Evolutionary conservation across 805 yeast species (phyloP), one percentile per base, ranked within the genome.

Genomic region (Ogataea degrootiae): DNA sequence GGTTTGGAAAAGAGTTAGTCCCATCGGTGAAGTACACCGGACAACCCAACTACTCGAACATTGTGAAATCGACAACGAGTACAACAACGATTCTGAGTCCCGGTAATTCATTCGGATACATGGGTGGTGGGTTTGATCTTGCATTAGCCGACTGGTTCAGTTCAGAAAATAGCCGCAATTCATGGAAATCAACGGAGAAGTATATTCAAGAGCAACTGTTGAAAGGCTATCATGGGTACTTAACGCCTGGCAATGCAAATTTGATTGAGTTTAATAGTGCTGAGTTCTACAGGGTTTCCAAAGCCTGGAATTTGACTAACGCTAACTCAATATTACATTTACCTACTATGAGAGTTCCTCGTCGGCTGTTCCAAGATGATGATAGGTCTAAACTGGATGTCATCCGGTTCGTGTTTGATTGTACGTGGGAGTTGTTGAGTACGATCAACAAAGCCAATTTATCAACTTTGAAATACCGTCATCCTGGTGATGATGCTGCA

Each of bases 81-180:
- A 51, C 55, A 3, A 41, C 63, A 50, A 71, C 57, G 2, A 64
- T 77, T 16, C 69, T 77, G 2, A 75, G 80, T 2, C 81, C 82
- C 1, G 82, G 81, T 1, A 77, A 77, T 49, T 71, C 78, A 2
- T 63, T 70, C 44, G 81, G 80, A 4, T 71, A 65, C 42, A 61
- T 77, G 53, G 77, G 76, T 4, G 82, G 82, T 2, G 82, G 82
- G 1, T 74, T 76, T 55, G 82, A 77, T 55, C 54, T 48, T 39
- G 65, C 65, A 1, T 47, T 71, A n/a, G 69, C 70, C 2, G 48
- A 55, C 4, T 47, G 61, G 29, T 70, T 63, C 19, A 43, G 47
- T 0, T 33, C 42, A 9, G 46, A 44, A 15, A 22, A 39, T 3
- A 41, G 45, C 2, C 35, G 35, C 17, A 39, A 39, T 21, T 33